phyloP scores from a whole-genome alignment of 2,329 filamentous ascomycete genomes.

The Diaporthe nobilis region DNA sequence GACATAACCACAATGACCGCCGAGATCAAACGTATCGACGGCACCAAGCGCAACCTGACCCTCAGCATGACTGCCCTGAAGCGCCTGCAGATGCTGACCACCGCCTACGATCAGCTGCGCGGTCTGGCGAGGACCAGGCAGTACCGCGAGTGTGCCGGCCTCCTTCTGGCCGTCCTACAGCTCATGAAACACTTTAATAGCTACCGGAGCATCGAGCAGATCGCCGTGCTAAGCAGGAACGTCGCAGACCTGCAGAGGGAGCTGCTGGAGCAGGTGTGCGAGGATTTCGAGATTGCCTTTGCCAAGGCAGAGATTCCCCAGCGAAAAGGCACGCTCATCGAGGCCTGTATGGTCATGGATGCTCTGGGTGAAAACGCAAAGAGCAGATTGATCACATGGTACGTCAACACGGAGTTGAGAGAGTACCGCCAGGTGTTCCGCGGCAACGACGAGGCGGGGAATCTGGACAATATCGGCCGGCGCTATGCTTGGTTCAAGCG shows the following conservation, averaged over 20 bases:
- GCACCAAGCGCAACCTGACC: slow-evolving; percentile 96
- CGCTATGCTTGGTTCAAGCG: slow-evolving; percentile 97
- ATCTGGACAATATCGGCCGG: slow-evolving; percentile 94
- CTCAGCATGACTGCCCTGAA: slow-evolving; percentile 98
- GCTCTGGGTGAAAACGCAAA: slow-evolving; percentile 90
- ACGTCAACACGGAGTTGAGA: slow-evolving; percentile 95
- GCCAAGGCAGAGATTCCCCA: slow-evolving; percentile 85
- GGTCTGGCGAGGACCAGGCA: slow-evolving; percentile 87
- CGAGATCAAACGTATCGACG: slow-evolving; percentile 97
- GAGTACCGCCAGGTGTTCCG: slow-evolving; percentile 97
- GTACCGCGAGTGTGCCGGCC: slow-evolving; percentile 93
- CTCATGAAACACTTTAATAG: slow-evolving; percentile 99
- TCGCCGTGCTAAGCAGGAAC: slow-evolving; percentile 91
- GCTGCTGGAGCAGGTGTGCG: slow-evolving; percentile 96
- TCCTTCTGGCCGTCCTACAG: slow-evolving; percentile 95
- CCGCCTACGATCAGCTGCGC: slow-evolving; percentile 96
- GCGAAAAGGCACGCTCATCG: slow-evolving; percentile 79
- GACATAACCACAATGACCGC: slow-evolving; percentile 99
- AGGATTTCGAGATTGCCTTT: slow-evolving; percentile 97
- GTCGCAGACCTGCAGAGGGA: slow-evolving; percentile 95
- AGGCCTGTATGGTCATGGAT: slow-evolving; percentile 95
- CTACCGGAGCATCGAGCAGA: slow-evolving; percentile 97
- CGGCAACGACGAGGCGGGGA: slow-evolving; percentile 96
- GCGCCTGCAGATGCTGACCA: slow-evolving; percentile 97
- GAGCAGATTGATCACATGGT: slow-evolving; percentile 90